These are phyloP conservation scores for Allium cepa DNA, from an alignment of 106 monocot genomes.

Conservation along the genomic window DNA sequence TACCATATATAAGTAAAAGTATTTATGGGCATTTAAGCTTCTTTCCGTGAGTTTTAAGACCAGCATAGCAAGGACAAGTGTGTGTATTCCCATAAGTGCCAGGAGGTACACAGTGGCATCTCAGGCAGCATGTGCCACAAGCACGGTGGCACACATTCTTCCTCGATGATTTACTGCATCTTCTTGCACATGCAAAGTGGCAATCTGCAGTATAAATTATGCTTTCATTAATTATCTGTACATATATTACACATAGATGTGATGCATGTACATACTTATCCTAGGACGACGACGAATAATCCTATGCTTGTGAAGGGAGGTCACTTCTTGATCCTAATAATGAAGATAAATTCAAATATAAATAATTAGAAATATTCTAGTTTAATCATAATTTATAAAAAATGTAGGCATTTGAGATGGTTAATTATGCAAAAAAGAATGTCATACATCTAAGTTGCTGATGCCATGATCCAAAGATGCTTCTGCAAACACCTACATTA, in stretches of 20 bases:
- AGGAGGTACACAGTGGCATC: conserved; percentile 29
- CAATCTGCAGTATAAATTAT: conserved; percentile 10
- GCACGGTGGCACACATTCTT: conserved; percentile 28
- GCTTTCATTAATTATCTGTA: not conserved
- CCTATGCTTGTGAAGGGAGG: not conserved
- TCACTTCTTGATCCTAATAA: conserved; percentile 6
- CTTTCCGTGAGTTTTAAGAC: conserved; percentile 20
- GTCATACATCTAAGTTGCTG: conserved; percentile 7
- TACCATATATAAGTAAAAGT: not conserved
- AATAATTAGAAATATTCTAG: not conserved
- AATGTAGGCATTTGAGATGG: not conserved
- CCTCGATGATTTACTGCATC: conserved; percentile 30
- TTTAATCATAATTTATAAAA: not conserved
- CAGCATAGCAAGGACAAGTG: conserved; percentile 36
- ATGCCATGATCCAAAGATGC: conserved; percentile 14
- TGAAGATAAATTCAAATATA: not conserved
- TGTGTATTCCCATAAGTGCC: conserved; percentile 39
- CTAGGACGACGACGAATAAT: conserved; percentile 6
- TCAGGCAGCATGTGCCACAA: conserved; percentile 32
- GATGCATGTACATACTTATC: conserved; percentile 19
- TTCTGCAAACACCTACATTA: conserved; percentile 20
- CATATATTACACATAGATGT: not conserved
- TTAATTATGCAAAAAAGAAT: not conserved
- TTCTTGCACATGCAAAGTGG: conserved; percentile 25
- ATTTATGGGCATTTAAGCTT: conserved; percentile 30